phyloP scores from a whole-genome alignment of 2,329 filamentous ascomycete genomes.

The Colletotrichum ledebouriae region DNA sequence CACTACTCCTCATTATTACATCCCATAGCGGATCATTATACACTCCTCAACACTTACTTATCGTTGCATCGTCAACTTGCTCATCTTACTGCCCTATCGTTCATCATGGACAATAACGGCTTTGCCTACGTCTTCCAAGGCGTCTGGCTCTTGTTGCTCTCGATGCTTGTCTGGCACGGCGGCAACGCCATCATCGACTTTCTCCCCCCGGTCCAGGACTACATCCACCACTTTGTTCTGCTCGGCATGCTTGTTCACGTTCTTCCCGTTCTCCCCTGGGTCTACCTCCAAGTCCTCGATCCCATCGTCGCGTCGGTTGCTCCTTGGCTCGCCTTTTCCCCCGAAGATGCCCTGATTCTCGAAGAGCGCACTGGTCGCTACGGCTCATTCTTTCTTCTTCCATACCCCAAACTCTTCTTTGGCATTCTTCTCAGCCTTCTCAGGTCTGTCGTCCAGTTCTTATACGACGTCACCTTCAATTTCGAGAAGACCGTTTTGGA shows the following conservation, averaged over 20 bases:
- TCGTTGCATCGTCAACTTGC: not conserved
- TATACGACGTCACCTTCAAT: constrained; percentile 2
- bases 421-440: not conserved
- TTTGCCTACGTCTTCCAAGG: not conserved
- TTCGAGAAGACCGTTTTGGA: constrained; percentile 1
- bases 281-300: not conserved
- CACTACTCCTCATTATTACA: not conserved
- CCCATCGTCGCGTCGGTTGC: not conserved
- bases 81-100: not conserved
- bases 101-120: not conserved
- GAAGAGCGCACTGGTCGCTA: not conserved
- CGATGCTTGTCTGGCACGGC: not conserved
- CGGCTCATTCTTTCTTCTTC: not conserved
- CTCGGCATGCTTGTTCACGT: not conserved
- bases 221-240: not conserved
- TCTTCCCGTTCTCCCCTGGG: not conserved
- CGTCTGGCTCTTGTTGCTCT: not conserved
- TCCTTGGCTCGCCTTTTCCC: not conserved
- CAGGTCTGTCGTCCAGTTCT: not conserved
- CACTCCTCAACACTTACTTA: not conserved
- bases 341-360: not conserved
- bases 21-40: not conserved
- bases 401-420: not conserved
- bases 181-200: not conserved
- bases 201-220: not conserved